Percentiles rank a stretch among this genome's conserved stretches.
These are phyloP conservation scores for Cylindricascospora bacillispora DNA, from an alignment of 1,139 yeast genomes.

Conservation along the genomic window DNA sequence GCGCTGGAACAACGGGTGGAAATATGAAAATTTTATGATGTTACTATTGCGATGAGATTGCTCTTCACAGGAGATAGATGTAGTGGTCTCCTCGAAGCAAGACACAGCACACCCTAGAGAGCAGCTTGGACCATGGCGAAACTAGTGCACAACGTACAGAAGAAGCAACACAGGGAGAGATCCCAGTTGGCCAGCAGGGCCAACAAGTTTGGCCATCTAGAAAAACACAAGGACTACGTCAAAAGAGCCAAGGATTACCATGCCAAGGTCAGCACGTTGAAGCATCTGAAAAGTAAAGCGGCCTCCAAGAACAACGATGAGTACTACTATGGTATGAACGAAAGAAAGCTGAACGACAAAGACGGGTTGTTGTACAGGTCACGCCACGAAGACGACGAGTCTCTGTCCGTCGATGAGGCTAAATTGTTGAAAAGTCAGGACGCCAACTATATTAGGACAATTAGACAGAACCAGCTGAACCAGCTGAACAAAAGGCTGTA, in stretches of 20 bases:
- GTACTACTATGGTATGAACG: conserved; percentile 86
- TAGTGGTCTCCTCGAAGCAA: too few relatives aligned
- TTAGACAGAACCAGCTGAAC: conserved; percentile 54
- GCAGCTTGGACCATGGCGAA: too few relatives aligned
- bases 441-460: conserved; percentile 66
- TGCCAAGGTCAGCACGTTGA: conserved; percentile 73
- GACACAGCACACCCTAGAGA: too few relatives aligned
- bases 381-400: conserved; percentile 42
- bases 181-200: conserved; percentile 68
- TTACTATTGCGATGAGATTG: too few relatives aligned
- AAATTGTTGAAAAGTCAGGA: conserved; percentile 83
- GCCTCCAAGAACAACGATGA: conserved; percentile 84
- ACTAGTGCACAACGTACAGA: conserved; percentile 78
- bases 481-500: conserved; percentile 51
- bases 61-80: too few relatives aligned
- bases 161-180: conserved; percentile 91
- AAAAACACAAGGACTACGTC: conserved; percentile 89
- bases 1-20: too few relatives aligned
- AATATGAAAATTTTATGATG: too few relatives aligned
- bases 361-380: conserved; percentile 54
- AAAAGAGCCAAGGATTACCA: conserved; percentile 84
- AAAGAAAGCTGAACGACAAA: conserved; percentile 45
- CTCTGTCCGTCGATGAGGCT: conserved; percentile 59
- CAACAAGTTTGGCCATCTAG: conserved; percentile 71
- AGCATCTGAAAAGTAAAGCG: conserved; percentile 62